Conservation (phyloP, 306 rosid species). For the Quercus glauca region DNA sequence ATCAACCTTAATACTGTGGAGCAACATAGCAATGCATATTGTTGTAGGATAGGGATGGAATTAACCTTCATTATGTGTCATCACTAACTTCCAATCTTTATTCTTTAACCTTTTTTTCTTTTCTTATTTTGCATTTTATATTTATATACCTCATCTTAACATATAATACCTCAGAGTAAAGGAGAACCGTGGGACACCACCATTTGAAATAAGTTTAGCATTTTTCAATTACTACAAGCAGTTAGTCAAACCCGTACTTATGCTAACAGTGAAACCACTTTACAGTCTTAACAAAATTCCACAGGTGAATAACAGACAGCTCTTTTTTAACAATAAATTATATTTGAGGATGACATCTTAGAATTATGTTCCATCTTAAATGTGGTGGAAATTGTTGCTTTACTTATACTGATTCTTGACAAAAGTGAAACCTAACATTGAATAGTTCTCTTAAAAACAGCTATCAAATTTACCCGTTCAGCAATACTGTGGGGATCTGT, state of each 20-base stretch:
- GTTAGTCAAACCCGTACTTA: neutral
- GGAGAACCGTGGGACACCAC: neutral
- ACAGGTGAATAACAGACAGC: neutral
- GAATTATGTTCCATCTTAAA: neutral
- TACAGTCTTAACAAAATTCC: neutral
- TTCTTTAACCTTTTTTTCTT: neutral
- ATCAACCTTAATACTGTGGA: neutral
- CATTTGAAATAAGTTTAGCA: neutral
- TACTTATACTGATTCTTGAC: neutral
- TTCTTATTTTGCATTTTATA: neutral
- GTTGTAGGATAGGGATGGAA: neutral
- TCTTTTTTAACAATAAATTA: no score
- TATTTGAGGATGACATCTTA: neutral
- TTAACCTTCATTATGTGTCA: neutral
- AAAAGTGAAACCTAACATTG: neutral
- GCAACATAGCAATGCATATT: neutral
- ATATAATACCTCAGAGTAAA: neutral
- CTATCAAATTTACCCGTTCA: constrained; percentile 57
- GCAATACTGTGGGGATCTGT: constrained; percentile 99
- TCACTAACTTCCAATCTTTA: neutral
- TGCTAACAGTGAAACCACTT: neutral
- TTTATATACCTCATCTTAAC: neutral
- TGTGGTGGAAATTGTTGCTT: neutral
- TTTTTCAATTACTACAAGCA: neutral
- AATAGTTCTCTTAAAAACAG: neutral